Conservation (phyloP, 2,329 filamentous ascomycete species). For the Phialophora tarda region DNA sequence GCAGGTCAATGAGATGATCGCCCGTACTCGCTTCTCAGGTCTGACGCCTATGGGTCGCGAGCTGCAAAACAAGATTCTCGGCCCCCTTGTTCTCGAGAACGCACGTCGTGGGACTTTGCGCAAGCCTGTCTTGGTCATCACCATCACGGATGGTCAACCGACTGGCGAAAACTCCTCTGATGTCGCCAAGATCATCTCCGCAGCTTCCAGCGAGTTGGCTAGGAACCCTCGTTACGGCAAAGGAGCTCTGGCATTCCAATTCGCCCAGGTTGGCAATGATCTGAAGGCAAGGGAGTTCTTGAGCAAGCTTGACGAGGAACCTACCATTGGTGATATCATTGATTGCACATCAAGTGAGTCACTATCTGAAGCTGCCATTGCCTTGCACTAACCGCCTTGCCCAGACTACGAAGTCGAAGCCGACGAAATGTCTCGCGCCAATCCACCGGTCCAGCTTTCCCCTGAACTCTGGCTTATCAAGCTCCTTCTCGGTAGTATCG, state of each 20-base stretch:
- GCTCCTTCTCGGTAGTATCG: slow-evolving; percentile 70
- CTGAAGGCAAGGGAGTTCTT: slow-evolving; percentile 68
- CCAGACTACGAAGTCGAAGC: slow-evolving; percentile 71
- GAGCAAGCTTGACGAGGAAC: slow-evolving; percentile 67
- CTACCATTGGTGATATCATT: slow-evolving; percentile 64
- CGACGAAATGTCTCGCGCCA: slow-evolving; percentile 67
- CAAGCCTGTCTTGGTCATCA: slow-evolving; percentile 70
- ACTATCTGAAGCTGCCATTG: neutral
- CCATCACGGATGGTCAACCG: slow-evolving; percentile 70
- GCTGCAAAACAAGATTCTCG: slow-evolving; percentile 67
- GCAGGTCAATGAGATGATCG: slow-evolving; percentile 64
- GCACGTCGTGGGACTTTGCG: slow-evolving; percentile 60
- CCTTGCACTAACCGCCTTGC: slow-evolving; percentile 2
- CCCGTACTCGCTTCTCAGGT: slow-evolving; percentile 66
- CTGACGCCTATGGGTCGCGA: slow-evolving; percentile 70
- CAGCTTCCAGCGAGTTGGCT: slow-evolving; percentile 58
- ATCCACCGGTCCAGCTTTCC: slow-evolving; percentile 67
- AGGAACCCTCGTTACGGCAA: slow-evolving; percentile 59
- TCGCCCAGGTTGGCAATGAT: slow-evolving; percentile 72
- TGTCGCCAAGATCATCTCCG: slow-evolving; percentile 63
- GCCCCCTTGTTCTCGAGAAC: slow-evolving; percentile 62
- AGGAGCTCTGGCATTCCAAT: slow-evolving; percentile 69
- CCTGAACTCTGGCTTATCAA: slow-evolving; percentile 71
- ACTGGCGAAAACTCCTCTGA: slow-evolving; percentile 64
- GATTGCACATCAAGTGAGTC: slow-evolving; percentile 72